These are phyloP conservation scores for Isabelozyma gotoi DNA, from an alignment of 805 yeast species.

Conservation along the genomic window DNA sequence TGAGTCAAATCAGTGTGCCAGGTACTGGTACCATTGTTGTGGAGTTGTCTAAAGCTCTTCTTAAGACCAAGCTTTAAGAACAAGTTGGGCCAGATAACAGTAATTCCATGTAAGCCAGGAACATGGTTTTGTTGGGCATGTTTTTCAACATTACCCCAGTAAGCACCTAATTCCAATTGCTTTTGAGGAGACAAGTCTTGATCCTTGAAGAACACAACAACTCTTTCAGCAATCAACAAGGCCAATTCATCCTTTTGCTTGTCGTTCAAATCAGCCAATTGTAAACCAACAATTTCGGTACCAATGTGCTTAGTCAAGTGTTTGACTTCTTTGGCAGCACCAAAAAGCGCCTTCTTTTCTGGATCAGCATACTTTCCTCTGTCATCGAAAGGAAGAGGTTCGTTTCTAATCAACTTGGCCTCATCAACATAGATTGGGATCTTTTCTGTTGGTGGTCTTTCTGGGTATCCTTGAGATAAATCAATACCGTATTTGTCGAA, in stretches of 20 bases:
- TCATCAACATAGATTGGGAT: slow-evolving; percentile 27
- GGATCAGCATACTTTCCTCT: slow-evolving; percentile 29
- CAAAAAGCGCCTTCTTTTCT: slow-evolving; percentile 28
- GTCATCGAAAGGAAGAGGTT: slow-evolving; percentile 22
- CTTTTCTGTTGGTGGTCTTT: slow-evolving; percentile 17
- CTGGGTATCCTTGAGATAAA: slow-evolving; percentile 26
- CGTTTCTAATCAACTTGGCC: slow-evolving; percentile 20
- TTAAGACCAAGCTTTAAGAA: not conserved
- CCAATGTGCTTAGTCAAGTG: slow-evolving; percentile 30
- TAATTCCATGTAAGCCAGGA: slow-evolving; percentile 29
- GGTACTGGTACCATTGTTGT: not conserved
- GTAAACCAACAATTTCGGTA: slow-evolving; percentile 30
- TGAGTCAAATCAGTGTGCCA: slow-evolving; percentile 60
- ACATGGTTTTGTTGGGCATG: slow-evolving; percentile 18
- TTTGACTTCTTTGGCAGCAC: slow-evolving; percentile 29
- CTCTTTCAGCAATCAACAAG: slow-evolving; percentile 28
- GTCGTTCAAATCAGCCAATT: slow-evolving; percentile 25
- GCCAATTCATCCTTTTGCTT: slow-evolving; percentile 31
- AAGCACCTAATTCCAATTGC: slow-evolving; percentile 28
- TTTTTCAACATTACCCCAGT: slow-evolving; percentile 29
- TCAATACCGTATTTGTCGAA: slow-evolving; percentile 23
- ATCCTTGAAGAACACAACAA: slow-evolving; percentile 28
- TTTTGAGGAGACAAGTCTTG: slow-evolving; percentile 30
- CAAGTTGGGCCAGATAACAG: slow-evolving; percentile 30
- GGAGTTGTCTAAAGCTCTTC: not conserved